Base-by-base conservation (phyloP, 305 asterid genomes). In the Fraxinus dipetala region DNA sequence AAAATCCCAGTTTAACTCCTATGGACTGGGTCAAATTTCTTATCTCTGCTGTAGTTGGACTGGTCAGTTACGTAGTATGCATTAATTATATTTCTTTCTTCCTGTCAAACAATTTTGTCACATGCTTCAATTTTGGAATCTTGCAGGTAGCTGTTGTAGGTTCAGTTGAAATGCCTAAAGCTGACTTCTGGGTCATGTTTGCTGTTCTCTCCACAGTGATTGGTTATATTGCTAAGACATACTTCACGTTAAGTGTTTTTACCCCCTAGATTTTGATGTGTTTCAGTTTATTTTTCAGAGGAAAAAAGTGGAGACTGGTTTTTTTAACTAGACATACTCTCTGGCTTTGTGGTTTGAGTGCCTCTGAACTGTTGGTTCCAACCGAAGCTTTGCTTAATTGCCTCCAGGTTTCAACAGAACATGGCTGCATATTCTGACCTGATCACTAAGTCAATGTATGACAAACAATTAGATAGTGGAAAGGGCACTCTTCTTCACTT, bases 21-120 rank as follows among this genome's bases (percentile, higher is more conserved):
- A 94, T 96, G 99, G 99, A 96, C 86, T 91, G 95, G 99, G 98
- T 96, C 86, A 96, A 92, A 86, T 96, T 96, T 87, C 93, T 96
- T 77, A 75, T 91, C 81, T 93, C 99, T 84, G 97, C 94, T 75
- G 77, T 92, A 43, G 95, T 96, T 88, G 99, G 99, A 81, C 97
- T 96, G 98, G 99, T 96, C 78, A 84, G 99, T 89, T 79, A 72
- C 75, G 83, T 45, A 75, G 38, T 76, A 82, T 24, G 51, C 72
- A 61, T 81, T 54, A 31, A 20, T 38, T 43, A 56, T 59, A 34
- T 43, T 82, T 31, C 65, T 54, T 59, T 35, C 73, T 28, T 30
- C 78, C 28, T 73, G 35, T 34, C 70, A 30, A 30, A 18, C 67
- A 69, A 61, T 56, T 16, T 75, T 54, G 48, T 78, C 81, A 54